These are phyloP conservation scores for Suhomyces yuchorum DNA, from an alignment of 1,139 yeast genomes.

Conservation along the genomic window DNA sequence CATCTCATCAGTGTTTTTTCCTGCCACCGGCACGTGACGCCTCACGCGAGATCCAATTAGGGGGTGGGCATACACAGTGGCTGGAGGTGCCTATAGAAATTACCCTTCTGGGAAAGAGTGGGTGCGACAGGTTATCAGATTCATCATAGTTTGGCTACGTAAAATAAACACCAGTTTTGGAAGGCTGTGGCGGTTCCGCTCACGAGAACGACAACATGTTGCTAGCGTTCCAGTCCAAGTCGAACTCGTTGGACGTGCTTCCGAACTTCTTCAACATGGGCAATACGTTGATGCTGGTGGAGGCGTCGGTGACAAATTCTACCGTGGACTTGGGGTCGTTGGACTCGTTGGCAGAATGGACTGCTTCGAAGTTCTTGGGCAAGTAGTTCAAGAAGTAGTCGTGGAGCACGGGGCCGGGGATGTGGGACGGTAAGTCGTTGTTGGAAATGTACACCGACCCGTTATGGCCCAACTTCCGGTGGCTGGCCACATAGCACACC, in stretches of 20 bases:
- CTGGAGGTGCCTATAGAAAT: neutral
- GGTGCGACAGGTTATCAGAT: too few relatives aligned
- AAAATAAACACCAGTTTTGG: too few relatives aligned
- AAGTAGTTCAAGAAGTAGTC: constrained; percentile 43
- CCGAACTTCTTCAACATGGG: constrained; percentile 45
- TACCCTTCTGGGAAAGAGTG: neutral
- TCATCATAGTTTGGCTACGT: too few relatives aligned
- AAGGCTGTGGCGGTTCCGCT: too few relatives aligned
- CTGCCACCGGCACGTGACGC: neutral
- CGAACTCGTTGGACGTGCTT: constrained; percentile 27
- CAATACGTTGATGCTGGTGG: constrained; percentile 24
- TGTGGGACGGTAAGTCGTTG: constrained; percentile 38
- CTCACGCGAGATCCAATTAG: neutral
- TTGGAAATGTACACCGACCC: constrained; percentile 25
- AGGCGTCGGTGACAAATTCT: constrained; percentile 28
- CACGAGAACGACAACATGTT: constrained; percentile 26
- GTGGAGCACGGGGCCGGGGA: constrained; percentile 41
- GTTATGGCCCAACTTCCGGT: constrained; percentile 19
- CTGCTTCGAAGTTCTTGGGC: constrained; percentile 26
- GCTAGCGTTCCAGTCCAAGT: constrained; percentile 41
- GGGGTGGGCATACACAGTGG: neutral
- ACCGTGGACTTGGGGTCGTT: constrained; percentile 21
- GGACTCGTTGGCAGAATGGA: constrained; percentile 11
- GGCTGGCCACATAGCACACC: constrained; percentile 34
- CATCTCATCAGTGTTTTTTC: constrained; percentile 3